Base-by-base conservation (phyloP, 2,329 filamentous ascomycete genomes). In the Fusarium devonianum region DNA sequence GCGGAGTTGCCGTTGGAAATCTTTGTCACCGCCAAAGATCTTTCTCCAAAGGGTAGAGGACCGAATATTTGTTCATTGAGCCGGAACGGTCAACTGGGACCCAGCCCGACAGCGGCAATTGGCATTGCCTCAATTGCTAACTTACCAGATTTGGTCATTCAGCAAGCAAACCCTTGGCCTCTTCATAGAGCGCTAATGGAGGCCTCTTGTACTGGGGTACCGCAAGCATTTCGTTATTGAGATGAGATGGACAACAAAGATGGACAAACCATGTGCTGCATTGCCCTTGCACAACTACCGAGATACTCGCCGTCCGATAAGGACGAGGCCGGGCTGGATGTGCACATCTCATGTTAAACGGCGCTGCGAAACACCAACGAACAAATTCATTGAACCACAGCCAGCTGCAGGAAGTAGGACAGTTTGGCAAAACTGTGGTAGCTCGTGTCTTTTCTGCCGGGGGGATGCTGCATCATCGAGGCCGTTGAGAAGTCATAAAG, bases 401-500 rank as follows among this genome's bases (percentile, higher is more conserved):
- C n/a, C n/a, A n/a, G n/a, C 35, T 49, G 32, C 36, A 37, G 23
- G 33, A 34, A 32, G 18, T 46, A 22, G 16, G 13, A 12, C 28
- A 50, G n/a, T n/a, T n/a, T n/a, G n/a, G n/a, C n/a, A n/a, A n/a
- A n/a, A n/a, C n/a, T n/a, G n/a, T n/a, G n/a, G n/a, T n/a, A 28
- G 22, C 12, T 9, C 17, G 46, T 45, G 44, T 21, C 18, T 38
- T 34, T 32, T 46, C 53, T 58, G 49, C 56, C 59, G 58, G 33
- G 54, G 55, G 62, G 54, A 33, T 36, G 42, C 47, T 63, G 58
- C 57, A 63, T 59, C 46, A 53, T 49, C 49, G 49, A 41, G 45
- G 39, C 62, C 59, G 57, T 63, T 65, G 51, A 53, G 53, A 56
- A 26, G n/a, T 62, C 62, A 56, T 60, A 41, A 48, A 43, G 48